Percentiles rank a stretch among this genome's conserved stretches.
phyloP scores from a whole-genome alignment of 768 basidiomycete species.

The Mycena floridula region DNA sequence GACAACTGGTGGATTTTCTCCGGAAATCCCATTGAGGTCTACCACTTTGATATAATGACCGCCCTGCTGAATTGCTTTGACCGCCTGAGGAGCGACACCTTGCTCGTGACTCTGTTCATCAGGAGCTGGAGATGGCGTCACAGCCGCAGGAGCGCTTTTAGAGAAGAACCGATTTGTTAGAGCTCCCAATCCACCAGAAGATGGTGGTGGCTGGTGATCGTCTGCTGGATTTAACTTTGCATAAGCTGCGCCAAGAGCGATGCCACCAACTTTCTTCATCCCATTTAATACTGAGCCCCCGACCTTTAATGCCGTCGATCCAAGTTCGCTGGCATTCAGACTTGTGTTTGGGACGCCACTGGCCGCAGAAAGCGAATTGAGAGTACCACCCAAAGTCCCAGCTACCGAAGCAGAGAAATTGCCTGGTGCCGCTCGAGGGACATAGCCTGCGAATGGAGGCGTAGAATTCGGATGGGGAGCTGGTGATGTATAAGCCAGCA shows the following conservation, averaged over 20 bases:
- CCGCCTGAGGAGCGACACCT: too few relatives aligned
- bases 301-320: conserved; percentile 49
- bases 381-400: conserved; percentile 15
- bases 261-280: conserved; percentile 56
- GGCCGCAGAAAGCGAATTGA: conserved; percentile 7
- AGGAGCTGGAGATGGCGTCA: too few relatives aligned
- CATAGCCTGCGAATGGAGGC: conserved; percentile 9
- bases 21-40: conserved; percentile 34
- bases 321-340: conserved; percentile 33
- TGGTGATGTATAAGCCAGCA: conserved; percentile 54
- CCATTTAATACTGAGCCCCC: conserved; percentile 60
- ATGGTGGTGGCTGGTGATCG: conserved; percentile 4
- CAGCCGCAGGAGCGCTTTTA: conserved; percentile 55
- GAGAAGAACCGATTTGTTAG: conserved; percentile 44
- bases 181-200: conserved; percentile 14
- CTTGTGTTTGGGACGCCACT: conserved; percentile 3
- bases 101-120: too few relatives aligned
- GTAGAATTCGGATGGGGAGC: conserved; percentile 7
- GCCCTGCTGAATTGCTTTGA: too few relatives aligned
- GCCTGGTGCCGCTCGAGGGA: conserved; percentile 12
- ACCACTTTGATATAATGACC: conserved; percentile 50
- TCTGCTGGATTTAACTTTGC: conserved; percentile 4
- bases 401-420: conserved; percentile 15
- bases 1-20: conserved; percentile 23
- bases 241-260: conserved; percentile 42